These are phyloP conservation scores for Phytophthora cryptogea DNA, from an alignment of 352 stramenopile genomes.

Conservation along the genomic window DNA sequence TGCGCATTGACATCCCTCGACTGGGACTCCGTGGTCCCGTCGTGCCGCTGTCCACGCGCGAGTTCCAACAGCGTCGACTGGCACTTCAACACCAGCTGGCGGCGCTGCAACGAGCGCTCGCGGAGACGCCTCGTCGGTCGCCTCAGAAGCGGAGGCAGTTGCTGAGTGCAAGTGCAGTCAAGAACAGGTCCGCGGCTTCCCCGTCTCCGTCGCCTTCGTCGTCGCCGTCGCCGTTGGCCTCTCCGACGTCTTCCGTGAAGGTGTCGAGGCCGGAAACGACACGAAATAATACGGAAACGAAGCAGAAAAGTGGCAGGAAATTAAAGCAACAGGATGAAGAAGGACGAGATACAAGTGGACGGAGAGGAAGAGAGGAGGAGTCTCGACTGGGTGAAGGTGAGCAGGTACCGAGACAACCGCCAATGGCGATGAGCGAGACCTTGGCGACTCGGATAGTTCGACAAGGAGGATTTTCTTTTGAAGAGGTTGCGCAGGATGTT, in stretches of 20 bases:
- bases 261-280: slow-evolving; percentile 10
- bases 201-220: slow-evolving; percentile 15
- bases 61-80: slow-evolving; percentile 48
- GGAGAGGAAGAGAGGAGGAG: slow-evolving; percentile 1
- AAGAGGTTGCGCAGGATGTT: slow-evolving; percentile 11
- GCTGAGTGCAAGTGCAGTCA: slow-evolving; percentile 1
- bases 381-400: neutral
- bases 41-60: slow-evolving; percentile 36
- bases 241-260: slow-evolving; percentile 24
- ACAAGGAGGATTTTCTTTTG: slow-evolving; percentile 28
- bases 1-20: slow-evolving; percentile 49
- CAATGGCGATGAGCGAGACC: slow-evolving; percentile 20
- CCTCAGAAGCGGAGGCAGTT: slow-evolving; percentile 20
- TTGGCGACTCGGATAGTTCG: slow-evolving; percentile 13
- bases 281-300: slow-evolving; percentile 1
- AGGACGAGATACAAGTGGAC: neutral
- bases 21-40: slow-evolving; percentile 23
- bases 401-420: slow-evolving; percentile 18
- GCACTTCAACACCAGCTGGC: slow-evolving; percentile 43
- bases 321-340: neutral
- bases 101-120: slow-evolving; percentile 39
- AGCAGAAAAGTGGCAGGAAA: slow-evolving; percentile 14
- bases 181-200: slow-evolving; percentile 3
- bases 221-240: slow-evolving; percentile 15
- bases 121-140: slow-evolving; percentile 24